phyloP scores from a whole-genome alignment of 352 stramenopile species.

The Phytophthora rubi region DNA sequence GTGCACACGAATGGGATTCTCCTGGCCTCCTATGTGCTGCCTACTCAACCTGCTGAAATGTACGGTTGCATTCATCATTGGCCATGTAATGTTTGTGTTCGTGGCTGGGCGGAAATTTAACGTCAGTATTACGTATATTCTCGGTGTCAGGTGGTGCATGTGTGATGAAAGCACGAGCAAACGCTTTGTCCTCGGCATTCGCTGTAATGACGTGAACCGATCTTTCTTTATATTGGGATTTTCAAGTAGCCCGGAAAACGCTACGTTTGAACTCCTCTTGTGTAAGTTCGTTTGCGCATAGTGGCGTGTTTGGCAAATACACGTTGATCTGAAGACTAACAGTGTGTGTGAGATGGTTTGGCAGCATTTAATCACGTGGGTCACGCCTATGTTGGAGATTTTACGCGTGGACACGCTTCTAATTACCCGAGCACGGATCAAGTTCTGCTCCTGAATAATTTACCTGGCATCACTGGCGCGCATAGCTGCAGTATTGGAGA shows the following conservation, averaged over 20 bases:
- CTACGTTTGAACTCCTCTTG: slow-evolving; percentile 51
- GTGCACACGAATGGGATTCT: slow-evolving; percentile 54
- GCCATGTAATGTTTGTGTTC: background rate
- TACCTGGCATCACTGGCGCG: slow-evolving; percentile 21
- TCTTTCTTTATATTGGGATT: slow-evolving; percentile 66
- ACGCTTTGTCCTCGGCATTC: slow-evolving; percentile 42
- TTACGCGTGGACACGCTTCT: slow-evolving; percentile 11
- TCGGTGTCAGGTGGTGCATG: slow-evolving; percentile 27
- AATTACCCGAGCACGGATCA: slow-evolving; percentile 24
- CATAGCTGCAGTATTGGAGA: background rate
- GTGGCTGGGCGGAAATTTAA: background rate
- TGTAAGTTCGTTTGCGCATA: slow-evolving; percentile 34
- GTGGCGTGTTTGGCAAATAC: background rate
- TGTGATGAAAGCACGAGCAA: slow-evolving; percentile 32
- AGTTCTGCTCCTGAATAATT: slow-evolving; percentile 51
- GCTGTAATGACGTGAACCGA: slow-evolving; percentile 48
- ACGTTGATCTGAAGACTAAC: background rate
- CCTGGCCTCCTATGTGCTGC: slow-evolving; percentile 53
- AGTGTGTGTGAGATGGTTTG: background rate
- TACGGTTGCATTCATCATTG: slow-evolving; percentile 34
- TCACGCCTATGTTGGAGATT: slow-evolving; percentile 41
- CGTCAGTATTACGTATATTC: background rate
- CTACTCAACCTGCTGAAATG: slow-evolving; percentile 47
- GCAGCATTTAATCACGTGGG: slow-evolving; percentile 63
- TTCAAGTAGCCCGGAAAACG: slow-evolving; percentile 30